Evolutionary conservation across 2,329 filamentous ascomycete species (phyloP), one percentile per base, ranked within the genome.

Genomic region (Aspergillus awamori): DNA sequence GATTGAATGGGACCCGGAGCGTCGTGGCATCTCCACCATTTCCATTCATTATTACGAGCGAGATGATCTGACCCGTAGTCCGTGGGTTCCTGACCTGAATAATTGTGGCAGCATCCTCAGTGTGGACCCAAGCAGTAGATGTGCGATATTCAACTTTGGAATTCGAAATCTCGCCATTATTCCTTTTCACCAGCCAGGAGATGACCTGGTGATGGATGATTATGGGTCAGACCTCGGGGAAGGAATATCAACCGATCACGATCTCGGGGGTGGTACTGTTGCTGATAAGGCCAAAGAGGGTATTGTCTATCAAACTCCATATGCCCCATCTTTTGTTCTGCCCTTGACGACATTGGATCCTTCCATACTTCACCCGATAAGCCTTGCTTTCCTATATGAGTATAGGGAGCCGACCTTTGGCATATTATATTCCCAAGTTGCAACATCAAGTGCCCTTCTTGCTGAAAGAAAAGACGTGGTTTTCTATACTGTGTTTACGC

Each of bases 41-140:
- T 98, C 94, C 55, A 94, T 99, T 70, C 95, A 99, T 80, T 98
- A 93, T 82, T 99, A 98, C 79, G 95, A 99, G 77, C 91, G 95
- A 75, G 93, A 97, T 72, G 93, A 97, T 73, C 82, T 94, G 63
- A 87, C 90, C 67, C 88, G 89, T 57, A 90, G 87, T 64, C 93
- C 94, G 0, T 97, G 93, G 89, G 88, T 90, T 54, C 85, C 89
- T 56, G 86, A 89, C 58, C 80, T 96, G 70, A 87, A 86, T 73
- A 86, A 90, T 64, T 92, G 89, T 74, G 85, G 88, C 76, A 97
- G 90, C 75, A 90, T 91, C 70, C 82, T 99, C 70, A 90, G 89
- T 53, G 91, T 94, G 61, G 95, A 99, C 72, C 94, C 95, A 2
- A 90, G 89, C 68, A 97, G 92, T 79, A 86, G 94, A 80, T 99